phyloP scores from a whole-genome alignment of 345 rosid genomes.

The Hypericum androsaemum region DNA sequence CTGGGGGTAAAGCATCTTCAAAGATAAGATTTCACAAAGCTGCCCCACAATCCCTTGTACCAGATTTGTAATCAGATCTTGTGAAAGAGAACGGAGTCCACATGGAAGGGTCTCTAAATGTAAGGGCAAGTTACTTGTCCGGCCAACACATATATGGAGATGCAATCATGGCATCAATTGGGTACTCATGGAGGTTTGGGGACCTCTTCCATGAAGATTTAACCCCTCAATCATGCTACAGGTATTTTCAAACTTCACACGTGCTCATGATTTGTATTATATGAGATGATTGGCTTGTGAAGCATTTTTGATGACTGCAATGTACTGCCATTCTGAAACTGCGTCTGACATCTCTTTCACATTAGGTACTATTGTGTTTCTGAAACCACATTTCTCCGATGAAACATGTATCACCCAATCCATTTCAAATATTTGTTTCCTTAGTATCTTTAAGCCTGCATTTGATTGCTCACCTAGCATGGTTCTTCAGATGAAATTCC shows the following conservation, averaged over 20 bases:
- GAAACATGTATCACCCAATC: no score
- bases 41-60: slow-evolving; percentile 30
- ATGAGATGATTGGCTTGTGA: no score
- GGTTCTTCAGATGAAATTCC: no score
- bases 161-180: slow-evolving; percentile 85
- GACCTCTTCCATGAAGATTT: slow-evolving; percentile 59
- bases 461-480: no score
- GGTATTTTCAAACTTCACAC: slow-evolving; percentile 52
- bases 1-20: slow-evolving; percentile 70
- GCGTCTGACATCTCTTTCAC: no score
- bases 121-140: slow-evolving; percentile 64
- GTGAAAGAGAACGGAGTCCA: slow-evolving; percentile 18
- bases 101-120: slow-evolving; percentile 39
- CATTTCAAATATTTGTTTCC: no score
- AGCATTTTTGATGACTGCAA: no score
- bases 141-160: slow-evolving; percentile 62
- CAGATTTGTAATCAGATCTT: slow-evolving; percentile 30
- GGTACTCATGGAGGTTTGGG: slow-evolving; percentile 64
- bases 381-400: no score
- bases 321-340: no score
- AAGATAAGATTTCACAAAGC: slow-evolving; percentile 67
- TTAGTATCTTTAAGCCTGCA: no score
- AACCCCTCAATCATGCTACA: slow-evolving; percentile 57
- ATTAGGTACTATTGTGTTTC: no score
- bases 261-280: no score